Evolutionary conservation across 306 rosid species (phyloP), one percentile per base, ranked within the genome.

Genomic region (Chamaecrista fasciculata): DNA sequence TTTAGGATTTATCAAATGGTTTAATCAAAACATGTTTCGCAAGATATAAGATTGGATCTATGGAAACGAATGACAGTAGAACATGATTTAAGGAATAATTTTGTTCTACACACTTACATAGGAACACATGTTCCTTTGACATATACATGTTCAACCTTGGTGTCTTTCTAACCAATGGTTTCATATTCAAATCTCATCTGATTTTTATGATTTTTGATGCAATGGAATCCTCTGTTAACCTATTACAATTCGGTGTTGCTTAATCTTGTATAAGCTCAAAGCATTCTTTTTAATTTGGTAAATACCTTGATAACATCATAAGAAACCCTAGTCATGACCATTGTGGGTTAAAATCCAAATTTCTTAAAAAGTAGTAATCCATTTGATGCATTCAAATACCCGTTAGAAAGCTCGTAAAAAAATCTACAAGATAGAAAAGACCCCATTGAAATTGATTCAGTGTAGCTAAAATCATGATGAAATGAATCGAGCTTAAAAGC

Each of bases 291-390:
- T 44, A 70, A 82, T 62, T 70, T 19, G 16, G 18, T 12, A 26
- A 28, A 76, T 68, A 67, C 75, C 70, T 33, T 81, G 75, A 80
- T 76, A 85, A 69, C 85, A 80, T 85, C 93, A 55, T 9, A 40
- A 60, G 24, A 82, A 82, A 78, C 82, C 88, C 86, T 82, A 80
- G 34, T 73, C 70, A 4, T 73, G 86, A 87, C 90, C 90, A 76
- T 70, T 82, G 78, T 5, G 31, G 84, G 72, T 73, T 82, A 71
- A 67, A 78, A 76, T 2, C 46, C 72, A 62, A 76, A 78, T 67
- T 73, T 34, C 81, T 87, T 71, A 19, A 29, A 26, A 64, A 51
- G 1, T 4, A 8, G 4, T 0, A 0, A 64, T 9, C 76, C n/a
- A 1, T 34, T 70, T 0, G 0, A 5, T 4, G 6, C 59, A 36